Percentiles rank a stretch among this genome's conserved stretches.
phyloP scores from a whole-genome alignment of 176 grass and related monocot species.

The Triticum timopheevii region DNA sequence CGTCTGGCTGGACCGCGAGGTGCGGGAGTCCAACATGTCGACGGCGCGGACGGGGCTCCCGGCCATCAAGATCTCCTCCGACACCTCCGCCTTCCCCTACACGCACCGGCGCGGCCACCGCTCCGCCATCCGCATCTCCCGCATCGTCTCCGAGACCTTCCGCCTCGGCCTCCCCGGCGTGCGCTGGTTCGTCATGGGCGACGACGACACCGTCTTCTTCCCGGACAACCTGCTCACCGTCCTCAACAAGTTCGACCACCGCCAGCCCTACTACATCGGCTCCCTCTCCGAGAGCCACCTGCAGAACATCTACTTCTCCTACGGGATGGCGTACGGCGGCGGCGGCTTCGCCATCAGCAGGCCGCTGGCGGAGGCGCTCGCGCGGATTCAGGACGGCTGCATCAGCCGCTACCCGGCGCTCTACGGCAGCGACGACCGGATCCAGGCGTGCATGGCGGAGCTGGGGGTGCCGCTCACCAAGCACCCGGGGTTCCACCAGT shows the following conservation, averaged over 20 bases:
- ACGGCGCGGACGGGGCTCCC: slow-evolving; percentile 52
- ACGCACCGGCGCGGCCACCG: slow-evolving; percentile 77
- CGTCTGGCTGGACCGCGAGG: slow-evolving; percentile 85
- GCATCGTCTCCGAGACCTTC: slow-evolving; percentile 95
- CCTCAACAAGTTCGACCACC: slow-evolving; percentile 79
- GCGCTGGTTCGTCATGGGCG: slow-evolving; percentile 97
- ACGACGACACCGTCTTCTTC: slow-evolving; percentile 96
- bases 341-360: slow-evolving; percentile 92
- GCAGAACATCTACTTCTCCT: slow-evolving; percentile 95
- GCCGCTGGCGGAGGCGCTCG: slow-evolving; percentile 66
- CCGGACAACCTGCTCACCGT: slow-evolving; percentile 79
- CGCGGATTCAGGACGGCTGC: slow-evolving; percentile 83
- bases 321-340: slow-evolving; percentile 93
- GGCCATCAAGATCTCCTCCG: slow-evolving; percentile 64
- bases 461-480: slow-evolving; percentile 85
- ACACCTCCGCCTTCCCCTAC: slow-evolving; percentile 84
- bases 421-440: slow-evolving; percentile 94
- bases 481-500: slow-evolving; percentile 94
- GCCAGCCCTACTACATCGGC: slow-evolving; percentile 91
- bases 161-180: slow-evolving; percentile 69
- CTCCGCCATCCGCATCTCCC: slow-evolving; percentile 90
- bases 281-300: slow-evolving; percentile 89
- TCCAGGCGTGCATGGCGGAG: slow-evolving; percentile 99
- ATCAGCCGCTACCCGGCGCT: slow-evolving; percentile 77
- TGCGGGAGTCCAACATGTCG: slow-evolving; percentile 68